Conservation (phyloP, 1,284 basidiomycete genomes). For the Vanrija sp. region DNA sequence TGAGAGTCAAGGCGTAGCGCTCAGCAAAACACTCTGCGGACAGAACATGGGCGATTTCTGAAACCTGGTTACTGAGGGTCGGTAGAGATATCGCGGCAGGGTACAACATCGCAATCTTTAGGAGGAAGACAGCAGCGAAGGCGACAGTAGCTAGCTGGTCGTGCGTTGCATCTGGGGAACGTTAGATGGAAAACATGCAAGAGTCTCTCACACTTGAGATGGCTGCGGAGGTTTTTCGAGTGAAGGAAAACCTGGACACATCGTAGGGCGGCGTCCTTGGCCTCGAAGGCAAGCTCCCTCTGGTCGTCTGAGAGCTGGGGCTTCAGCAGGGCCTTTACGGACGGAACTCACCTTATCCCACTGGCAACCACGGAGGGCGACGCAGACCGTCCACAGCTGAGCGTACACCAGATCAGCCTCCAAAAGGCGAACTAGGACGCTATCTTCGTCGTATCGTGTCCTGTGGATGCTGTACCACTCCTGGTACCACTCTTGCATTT, state of each 20-base stretch:
- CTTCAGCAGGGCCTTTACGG: neutral
- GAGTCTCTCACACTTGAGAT: constrained; percentile 37
- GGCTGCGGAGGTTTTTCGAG: constrained; percentile 33
- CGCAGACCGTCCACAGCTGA: constrained; percentile 88
- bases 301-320: constrained; percentile 65
- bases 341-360: constrained; percentile 78
- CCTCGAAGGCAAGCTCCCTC: constrained; percentile 86
- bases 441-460: constrained; percentile 66
- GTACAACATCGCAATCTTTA: constrained; percentile 61
- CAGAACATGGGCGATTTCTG: constrained; percentile 43
- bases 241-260: constrained; percentile 58
- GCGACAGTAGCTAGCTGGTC: constrained; percentile 87
- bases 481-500: constrained; percentile 68
- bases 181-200: neutral
- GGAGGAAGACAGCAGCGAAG: constrained; percentile 84
- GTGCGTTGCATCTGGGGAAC: constrained; percentile 70
- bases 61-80: constrained; percentile 37
- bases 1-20: constrained; percentile 76
- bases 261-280: constrained; percentile 81
- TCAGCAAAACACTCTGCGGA: constrained; percentile 48
- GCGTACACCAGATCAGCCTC: constrained; percentile 84
- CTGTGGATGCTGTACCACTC: constrained; percentile 80
- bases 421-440: constrained; percentile 73
- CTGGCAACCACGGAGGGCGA: constrained; percentile 79
- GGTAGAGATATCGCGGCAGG: constrained; percentile 37